phyloP scores from a whole-genome alignment of 768 basidiomycete species.

The Melanogaster broomeanus region DNA sequence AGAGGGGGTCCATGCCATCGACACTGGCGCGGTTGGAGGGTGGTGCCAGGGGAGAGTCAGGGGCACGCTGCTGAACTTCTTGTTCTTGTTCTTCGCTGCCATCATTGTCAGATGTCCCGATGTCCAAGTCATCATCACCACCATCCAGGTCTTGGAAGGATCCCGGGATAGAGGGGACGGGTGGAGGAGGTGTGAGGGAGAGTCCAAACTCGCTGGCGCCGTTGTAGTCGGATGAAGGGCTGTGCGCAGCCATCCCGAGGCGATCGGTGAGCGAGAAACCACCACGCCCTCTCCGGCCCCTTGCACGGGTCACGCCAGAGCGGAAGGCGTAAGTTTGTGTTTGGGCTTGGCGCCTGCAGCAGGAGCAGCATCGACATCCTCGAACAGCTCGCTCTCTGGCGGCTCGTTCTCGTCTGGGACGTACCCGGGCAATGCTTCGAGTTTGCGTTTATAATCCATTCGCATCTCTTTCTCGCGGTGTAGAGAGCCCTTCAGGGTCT shows the following conservation, averaged over 20 bases:
- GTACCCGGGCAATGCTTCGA: constrained; percentile 44
- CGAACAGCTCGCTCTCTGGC: constrained; percentile 44
- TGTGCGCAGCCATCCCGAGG: constrained; percentile 57
- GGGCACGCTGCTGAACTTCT: constrained; percentile 26
- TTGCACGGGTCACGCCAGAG: constrained; percentile 42
- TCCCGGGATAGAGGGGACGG: constrained; percentile 36
- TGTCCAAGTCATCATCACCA: constrained; percentile 18
- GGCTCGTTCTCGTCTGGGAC: constrained; percentile 39
- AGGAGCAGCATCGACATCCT: constrained; percentile 45
- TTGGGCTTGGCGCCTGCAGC: constrained; percentile 37
- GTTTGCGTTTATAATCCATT: constrained; percentile 61
- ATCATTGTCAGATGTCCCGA: constrained; percentile 25
- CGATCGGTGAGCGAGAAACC: constrained; percentile 59
- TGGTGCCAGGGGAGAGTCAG: constrained; percentile 37
- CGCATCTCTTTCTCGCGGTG: constrained; percentile 83
- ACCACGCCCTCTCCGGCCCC: constrained; percentile 54
- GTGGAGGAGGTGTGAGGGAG: constrained; percentile 28
- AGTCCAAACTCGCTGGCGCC: constrained; percentile 23
- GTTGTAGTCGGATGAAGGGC: constrained; percentile 50
- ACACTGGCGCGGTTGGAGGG: constrained; percentile 68
- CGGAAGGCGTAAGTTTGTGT: constrained; percentile 54
- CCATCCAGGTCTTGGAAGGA: constrained; percentile 26
- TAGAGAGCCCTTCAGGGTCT: constrained; percentile 75
- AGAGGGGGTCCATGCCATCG: constrained; percentile 86
- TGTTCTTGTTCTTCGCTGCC: constrained; percentile 18